These are phyloP conservation scores for Moringa oleifera DNA, from an alignment of 345 rosid species.

Conservation along the genomic window DNA sequence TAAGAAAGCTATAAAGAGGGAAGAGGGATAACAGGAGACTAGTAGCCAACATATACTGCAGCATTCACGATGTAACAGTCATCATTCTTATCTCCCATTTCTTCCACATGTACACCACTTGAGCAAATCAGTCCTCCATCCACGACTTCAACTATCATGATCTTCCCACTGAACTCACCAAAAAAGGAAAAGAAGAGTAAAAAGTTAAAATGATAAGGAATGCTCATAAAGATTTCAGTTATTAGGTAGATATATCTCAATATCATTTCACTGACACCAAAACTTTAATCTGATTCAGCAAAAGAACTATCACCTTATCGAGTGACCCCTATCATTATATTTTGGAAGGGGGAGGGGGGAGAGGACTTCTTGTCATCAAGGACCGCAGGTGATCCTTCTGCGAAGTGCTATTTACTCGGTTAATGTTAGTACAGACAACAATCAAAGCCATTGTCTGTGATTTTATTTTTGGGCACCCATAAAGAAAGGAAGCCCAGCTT, in stretches of 20 bases:
- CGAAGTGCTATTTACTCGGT: too few relatives aligned
- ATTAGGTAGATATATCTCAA: background rate
- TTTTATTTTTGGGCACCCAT: too few relatives aligned
- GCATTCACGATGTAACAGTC: slow-evolving; percentile 88
- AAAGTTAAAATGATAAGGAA: background rate
- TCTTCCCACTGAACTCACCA: slow-evolving; percentile 46
- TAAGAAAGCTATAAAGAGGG: slow-evolving; percentile 3
- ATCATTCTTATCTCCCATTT: slow-evolving; percentile 86
- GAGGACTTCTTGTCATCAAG: background rate
- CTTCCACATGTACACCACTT: slow-evolving; percentile 72
- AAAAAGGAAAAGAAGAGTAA: background rate
- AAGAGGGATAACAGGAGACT: slow-evolving; percentile 8
- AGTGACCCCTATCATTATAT: too few relatives aligned
- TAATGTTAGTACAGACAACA: too few relatives aligned
- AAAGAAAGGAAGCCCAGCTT: background rate
- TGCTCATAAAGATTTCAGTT: background rate
- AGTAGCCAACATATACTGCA: slow-evolving; percentile 83
- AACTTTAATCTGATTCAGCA: too few relatives aligned
- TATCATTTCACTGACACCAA: background rate
- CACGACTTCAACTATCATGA: slow-evolving; percentile 63
- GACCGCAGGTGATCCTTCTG: background rate
- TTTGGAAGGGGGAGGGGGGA: background rate
- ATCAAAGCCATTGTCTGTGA: background rate
- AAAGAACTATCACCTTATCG: too few relatives aligned
- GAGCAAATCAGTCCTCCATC: slow-evolving; percentile 91